These are phyloP conservation scores for Microsporum audouinii DNA, from an alignment of 2,329 filamentous ascomycete genomes.

Conservation along the genomic window DNA sequence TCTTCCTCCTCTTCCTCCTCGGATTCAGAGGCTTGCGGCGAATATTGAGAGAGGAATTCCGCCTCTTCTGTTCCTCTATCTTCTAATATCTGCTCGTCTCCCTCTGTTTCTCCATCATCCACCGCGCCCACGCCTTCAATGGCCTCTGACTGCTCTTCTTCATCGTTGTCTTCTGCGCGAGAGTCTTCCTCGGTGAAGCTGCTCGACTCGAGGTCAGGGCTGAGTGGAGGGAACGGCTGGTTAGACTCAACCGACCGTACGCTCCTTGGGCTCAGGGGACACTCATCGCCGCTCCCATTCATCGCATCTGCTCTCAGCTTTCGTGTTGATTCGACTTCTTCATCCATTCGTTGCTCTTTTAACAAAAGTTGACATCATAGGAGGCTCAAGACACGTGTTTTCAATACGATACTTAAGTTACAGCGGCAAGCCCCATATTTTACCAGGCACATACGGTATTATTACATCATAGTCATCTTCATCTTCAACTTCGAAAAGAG, in stretches of 20 bases:
- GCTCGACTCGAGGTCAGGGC: conserved; percentile 7
- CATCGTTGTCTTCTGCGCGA: conserved; percentile 11
- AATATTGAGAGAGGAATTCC: conserved; percentile 37
- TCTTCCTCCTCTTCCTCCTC: conserved; percentile 15
- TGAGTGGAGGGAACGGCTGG: conserved; percentile 11
- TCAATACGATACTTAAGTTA: neutral
- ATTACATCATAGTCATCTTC: neutral
- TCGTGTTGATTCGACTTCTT: neutral
- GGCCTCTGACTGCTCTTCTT: conserved; percentile 23
- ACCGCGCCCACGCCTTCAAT: neutral
- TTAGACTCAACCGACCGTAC: conserved; percentile 4
- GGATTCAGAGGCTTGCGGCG: conserved; percentile 2
- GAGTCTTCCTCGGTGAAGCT: neutral
- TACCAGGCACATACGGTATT: neutral
- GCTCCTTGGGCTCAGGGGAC: neutral
- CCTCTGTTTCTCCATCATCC: conserved; percentile 19
- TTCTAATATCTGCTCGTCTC: conserved; percentile 22
- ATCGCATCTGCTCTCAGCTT: neutral
- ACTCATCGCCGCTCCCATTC: neutral
- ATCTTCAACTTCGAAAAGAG: neutral
- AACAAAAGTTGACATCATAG: neutral
- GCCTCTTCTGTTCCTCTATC: conserved; percentile 24
- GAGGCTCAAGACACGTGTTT: neutral
- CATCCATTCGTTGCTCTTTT: neutral
- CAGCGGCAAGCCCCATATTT: neutral